Evolutionary conservation across 345 rosid genomes (phyloP).

Genomic region (Gynandropsis gynandra): DNA sequence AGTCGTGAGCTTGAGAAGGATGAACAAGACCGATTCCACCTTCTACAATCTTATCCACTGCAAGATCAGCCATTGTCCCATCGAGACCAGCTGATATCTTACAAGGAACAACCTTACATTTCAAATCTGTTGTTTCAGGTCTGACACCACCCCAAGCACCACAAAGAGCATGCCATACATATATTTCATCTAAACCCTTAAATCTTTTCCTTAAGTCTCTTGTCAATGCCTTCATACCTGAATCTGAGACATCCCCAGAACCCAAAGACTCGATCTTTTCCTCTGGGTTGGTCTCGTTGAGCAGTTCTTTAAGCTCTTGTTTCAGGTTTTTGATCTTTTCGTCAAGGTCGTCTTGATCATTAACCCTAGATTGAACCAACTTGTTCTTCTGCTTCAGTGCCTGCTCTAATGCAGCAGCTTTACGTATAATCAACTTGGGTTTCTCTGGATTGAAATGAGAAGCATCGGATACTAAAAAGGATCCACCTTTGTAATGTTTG

Average conservation of each 20-base stretch:
- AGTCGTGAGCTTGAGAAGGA: constrained; percentile 53
- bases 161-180: constrained; percentile 27
- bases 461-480: constrained; percentile 37
- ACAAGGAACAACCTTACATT: constrained; percentile 37
- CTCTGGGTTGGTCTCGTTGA: constrained; percentile 43
- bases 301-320: constrained; percentile 39
- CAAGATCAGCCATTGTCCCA: constrained; percentile 68
- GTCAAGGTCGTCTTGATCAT: constrained; percentile 29
- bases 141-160: constrained; percentile 96
- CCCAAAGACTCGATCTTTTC: constrained; percentile 26
- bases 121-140: constrained; percentile 45
- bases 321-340: constrained; percentile 38
- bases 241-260: constrained; percentile 3
- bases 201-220: constrained; percentile 57
- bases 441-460: constrained; percentile 46
- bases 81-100: constrained; percentile 51
- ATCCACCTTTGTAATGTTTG: constrained; percentile 49
- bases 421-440: constrained; percentile 63
- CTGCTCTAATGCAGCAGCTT: constrained; percentile 62
- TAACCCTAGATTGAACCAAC: constrained; percentile 18
- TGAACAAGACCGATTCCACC: constrained; percentile 74
- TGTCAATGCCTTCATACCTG: constrained; percentile 33
- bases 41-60: constrained; percentile 62
- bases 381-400: constrained; percentile 44
- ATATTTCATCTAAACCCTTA: constrained; percentile 58